Evolutionary conservation across 2,329 filamentous ascomycete species (phyloP).

Genomic region (Leptographium galeiforme): DNA sequence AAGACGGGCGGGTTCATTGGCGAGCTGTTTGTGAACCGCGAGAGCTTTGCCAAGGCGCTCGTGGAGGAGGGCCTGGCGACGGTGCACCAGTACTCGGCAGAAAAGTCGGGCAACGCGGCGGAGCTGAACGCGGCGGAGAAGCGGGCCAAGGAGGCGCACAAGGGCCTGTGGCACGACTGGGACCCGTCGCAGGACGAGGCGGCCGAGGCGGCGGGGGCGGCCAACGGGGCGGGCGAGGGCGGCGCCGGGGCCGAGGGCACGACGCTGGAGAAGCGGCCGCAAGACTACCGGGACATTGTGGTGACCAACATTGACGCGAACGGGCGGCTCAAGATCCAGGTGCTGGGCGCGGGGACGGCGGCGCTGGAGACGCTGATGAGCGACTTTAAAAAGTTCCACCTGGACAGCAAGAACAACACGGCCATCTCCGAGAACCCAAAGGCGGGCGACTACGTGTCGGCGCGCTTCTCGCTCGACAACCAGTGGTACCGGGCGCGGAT

Average conservation of each 20-base stretch:
- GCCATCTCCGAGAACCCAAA: conserved; percentile 67
- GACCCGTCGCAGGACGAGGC: conserved; percentile 74
- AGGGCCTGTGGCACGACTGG: conserved; percentile 88
- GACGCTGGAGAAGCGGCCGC: conserved; percentile 49
- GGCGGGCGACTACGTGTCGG: conserved; percentile 80
- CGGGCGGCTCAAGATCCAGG: conserved; percentile 78
- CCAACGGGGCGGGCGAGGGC: conserved; percentile 30
- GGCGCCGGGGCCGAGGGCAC: conserved; percentile 36
- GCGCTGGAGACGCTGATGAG: conserved; percentile 80
- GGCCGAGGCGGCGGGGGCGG: conserved; percentile 37
- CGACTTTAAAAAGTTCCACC: conserved; percentile 81
- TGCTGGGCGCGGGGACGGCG: conserved; percentile 74
- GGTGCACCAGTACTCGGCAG: conserved; percentile 88
- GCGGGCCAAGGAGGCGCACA: conserved; percentile 76
- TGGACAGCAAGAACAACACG: conserved; percentile 67
- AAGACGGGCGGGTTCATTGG: conserved; percentile 97
- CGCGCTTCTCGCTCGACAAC: conserved; percentile 77
- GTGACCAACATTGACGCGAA: conserved; percentile 80
- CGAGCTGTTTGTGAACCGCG: conserved; percentile 80
- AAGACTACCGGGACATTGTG: conserved; percentile 85
- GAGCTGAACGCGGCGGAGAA: conserved; percentile 82
- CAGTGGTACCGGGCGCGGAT: conserved; percentile 93
- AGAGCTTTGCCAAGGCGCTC: conserved; percentile 87
- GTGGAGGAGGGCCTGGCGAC: conserved; percentile 88
- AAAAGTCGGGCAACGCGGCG: conserved; percentile 79